Evolutionary conservation across 2,329 filamentous ascomycete species (phyloP).

Genomic region (Talaromyces rugulosus): DNA sequence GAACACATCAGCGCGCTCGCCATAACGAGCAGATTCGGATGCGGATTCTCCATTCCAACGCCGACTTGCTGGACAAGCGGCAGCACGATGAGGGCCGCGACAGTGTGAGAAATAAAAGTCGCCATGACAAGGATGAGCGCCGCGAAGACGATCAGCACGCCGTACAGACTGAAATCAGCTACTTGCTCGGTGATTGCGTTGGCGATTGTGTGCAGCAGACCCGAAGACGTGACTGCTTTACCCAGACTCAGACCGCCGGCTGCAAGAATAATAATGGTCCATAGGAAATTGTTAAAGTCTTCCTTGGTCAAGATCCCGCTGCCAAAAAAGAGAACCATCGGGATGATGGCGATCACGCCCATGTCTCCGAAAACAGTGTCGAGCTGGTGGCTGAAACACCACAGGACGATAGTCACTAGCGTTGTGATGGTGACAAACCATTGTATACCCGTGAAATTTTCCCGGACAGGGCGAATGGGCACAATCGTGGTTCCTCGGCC

Average conservation of each 20-base stretch:
- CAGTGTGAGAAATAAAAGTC: conserved; percentile 96
- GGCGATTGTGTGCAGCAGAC: conserved; percentile 84
- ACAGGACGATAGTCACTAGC: conserved; percentile 76
- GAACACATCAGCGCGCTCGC: conserved; percentile 92
- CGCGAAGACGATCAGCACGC: conserved; percentile 80
- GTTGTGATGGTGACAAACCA: conserved; percentile 90
- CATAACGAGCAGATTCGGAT: conserved; percentile 95
- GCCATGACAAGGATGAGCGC: conserved; percentile 83
- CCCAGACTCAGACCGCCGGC: conserved; percentile 89
- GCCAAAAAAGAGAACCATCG: conserved; percentile 92
- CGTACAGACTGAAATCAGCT: conserved; percentile 75
- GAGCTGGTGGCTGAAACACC: conserved; percentile 88
- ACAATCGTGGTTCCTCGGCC: conserved; percentile 83
- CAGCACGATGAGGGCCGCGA: conserved; percentile 90
- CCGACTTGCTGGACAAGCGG: conserved; percentile 88
- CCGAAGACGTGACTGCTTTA: conserved; percentile 90
- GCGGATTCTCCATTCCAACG: conserved; percentile 76
- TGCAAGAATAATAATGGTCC: conserved; percentile 98
- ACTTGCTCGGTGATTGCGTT: conserved; percentile 69
- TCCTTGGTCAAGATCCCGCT: conserved; percentile 95
- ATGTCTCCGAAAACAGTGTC: conserved; percentile 90
- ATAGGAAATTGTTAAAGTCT: conserved; percentile 99
- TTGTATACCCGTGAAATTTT: conserved; percentile 81
- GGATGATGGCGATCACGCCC: conserved; percentile 96
- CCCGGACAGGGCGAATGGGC: conserved; percentile 83